Percentiles rank a stretch among this genome's conserved stretches.
Evolutionary conservation across 345 rosid species (phyloP).

Genomic region (Atalantia buxifolia): DNA sequence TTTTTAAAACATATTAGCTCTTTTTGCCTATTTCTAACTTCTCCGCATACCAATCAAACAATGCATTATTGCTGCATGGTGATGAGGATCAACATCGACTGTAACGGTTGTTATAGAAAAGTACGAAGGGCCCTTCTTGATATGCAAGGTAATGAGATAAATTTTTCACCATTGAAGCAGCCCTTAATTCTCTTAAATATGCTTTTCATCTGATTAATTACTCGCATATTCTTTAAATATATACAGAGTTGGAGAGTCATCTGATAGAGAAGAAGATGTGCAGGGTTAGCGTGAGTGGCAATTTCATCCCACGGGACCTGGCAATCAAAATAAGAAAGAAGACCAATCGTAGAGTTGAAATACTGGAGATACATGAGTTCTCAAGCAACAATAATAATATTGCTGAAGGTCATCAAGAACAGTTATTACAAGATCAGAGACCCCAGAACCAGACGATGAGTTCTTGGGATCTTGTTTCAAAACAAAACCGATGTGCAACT

Average conservation of each 20-base stretch:
- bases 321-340: conserved; percentile 50
- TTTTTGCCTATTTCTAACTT: neutral
- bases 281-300: conserved; percentile 38
- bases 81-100: conserved; percentile 50
- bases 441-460: neutral
- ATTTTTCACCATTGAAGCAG: neutral
- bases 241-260: conserved; percentile 38
- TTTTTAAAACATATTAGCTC: too few relatives aligned
- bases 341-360: conserved; percentile 52
- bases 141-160: conserved; percentile 27
- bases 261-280: conserved; percentile 40
- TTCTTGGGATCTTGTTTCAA: conserved; percentile 10
- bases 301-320: conserved; percentile 37
- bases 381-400: neutral
- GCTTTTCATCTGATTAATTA: too few relatives aligned
- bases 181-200: neutral
- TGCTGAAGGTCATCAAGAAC: neutral
- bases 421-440: neutral
- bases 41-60: neutral
- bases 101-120: conserved; percentile 49
- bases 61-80: conserved; percentile 43
- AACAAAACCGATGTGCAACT: conserved; percentile 2
- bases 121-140: conserved; percentile 41
- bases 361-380: conserved; percentile 40
- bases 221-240: neutral